These are phyloP conservation scores for Hemisphaericaspora xylofermentans DNA, from an alignment of 1,139 yeast genomes.

Conservation along the genomic window DNA sequence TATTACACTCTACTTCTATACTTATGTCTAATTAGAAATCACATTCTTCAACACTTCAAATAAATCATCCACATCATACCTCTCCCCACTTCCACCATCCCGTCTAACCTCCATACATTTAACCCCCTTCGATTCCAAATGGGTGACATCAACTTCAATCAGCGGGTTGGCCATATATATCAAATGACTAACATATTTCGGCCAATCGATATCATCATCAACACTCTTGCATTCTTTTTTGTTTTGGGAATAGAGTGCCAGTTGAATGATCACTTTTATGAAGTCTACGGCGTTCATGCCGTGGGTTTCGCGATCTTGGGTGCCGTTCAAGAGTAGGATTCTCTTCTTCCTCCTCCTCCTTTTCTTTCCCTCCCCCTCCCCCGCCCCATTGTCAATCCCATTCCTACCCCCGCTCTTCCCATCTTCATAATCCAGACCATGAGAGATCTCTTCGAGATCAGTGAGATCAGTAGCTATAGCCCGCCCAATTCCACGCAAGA, in stretches of 20 bases:
- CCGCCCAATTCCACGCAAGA: constrained; percentile 70
- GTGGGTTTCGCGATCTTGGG: constrained; percentile 72
- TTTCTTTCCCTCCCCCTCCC: constrained; percentile 14
- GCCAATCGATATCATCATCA: constrained; percentile 27
- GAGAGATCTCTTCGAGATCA: too few species aligned
- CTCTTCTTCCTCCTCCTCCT: constrained; percentile 48
- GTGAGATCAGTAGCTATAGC: constrained; percentile 47
- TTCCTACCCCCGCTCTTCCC: too few species aligned
- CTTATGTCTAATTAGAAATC: constrained; percentile 2
- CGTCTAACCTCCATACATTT: constrained; percentile 46
- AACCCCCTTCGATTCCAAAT: constrained; percentile 40
- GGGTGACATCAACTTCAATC: constrained; percentile 46
- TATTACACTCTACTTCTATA: too few species aligned
- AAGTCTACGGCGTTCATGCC: constrained; percentile 64
- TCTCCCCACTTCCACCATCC: constrained; percentile 18
- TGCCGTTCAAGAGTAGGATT: constrained; percentile 67
- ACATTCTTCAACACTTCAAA: constrained; percentile 8
- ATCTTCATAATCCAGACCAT: too few species aligned
- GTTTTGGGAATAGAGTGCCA: constrained; percentile 42
- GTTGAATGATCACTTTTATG: constrained; percentile 52
- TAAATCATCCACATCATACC: constrained; percentile 38
- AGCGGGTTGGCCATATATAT: constrained; percentile 47
- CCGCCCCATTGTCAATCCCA: too few species aligned
- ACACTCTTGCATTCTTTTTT: constrained; percentile 10
- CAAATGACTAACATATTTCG: constrained; percentile 54